Base-by-base conservation (phyloP, 2,329 filamentous ascomycete species). In the Botrytis fabae region DNA sequence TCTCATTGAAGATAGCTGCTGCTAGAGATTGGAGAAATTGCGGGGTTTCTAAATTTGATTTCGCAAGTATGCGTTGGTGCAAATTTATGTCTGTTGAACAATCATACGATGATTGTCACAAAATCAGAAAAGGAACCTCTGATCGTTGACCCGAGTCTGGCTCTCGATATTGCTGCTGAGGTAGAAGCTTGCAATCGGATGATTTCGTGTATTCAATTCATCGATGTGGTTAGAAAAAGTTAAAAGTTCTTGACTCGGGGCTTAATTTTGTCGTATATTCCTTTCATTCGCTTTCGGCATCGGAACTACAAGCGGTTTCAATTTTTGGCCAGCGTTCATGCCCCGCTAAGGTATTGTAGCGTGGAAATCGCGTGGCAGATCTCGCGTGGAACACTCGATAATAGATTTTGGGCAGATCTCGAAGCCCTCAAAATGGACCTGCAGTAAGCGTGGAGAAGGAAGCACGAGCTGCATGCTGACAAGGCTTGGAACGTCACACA, bases 381-480 rank as follows among this genome's bases (percentile, higher is more conserved):
- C 35, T 68, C 18, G 48, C 35, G 48, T 42, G 35, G 16, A 54
- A 28, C 18, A 68, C 38, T 48, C 25, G 35, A 42, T 20, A 57
- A 68, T 32, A 68, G 35, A 42, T 57, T 28, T 35, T 32, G 35
- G 35, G 3, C 18, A 38, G 35, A 42, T 68, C 51, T 57, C 9
- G n/a, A 10, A 28, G 35, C 46, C 16, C 20, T 54, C 32, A 9
- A 9, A 46, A 68, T 68, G 46, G 35, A 22, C 35, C 35, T 68
- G 35, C 64, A 68, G 25, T 40, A 66, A 51, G 32, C 63, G 8
- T 51, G 22, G 32, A n/a, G 22, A 66, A 66, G 46, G 22, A 51
- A 66, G 44, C 63, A 54, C 46, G 35, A 54, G 46, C 32, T 54
- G 35, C 35, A 68, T 38, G 35, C 35, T 68, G 35, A 57, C 65